phyloP scores from a whole-genome alignment of 1,284 basidiomycete genomes.

The Leccinum pseudoinsigne region DNA sequence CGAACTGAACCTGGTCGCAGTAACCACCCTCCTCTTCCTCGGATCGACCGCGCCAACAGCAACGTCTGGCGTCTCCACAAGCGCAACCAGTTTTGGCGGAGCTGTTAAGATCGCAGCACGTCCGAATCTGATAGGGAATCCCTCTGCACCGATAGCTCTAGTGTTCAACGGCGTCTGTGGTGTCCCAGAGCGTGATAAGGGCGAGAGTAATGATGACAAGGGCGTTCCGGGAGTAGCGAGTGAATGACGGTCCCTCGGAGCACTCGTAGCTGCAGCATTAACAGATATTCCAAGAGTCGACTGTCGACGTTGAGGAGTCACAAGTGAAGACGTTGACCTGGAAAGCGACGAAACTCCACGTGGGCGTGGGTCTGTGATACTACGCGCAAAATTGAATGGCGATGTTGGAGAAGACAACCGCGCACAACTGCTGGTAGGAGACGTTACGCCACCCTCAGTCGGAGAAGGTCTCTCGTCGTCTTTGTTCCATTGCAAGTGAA shows the following conservation, averaged over 20 bases:
- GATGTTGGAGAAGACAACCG: slow-evolving; percentile 31
- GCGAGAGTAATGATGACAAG: slow-evolving; percentile 37
- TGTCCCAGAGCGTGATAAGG: slow-evolving; percentile 42
- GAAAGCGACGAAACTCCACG: slow-evolving; percentile 47
- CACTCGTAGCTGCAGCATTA: slow-evolving; percentile 8
- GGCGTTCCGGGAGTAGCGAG: slow-evolving; percentile 48
- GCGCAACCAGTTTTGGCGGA: slow-evolving; percentile 74
- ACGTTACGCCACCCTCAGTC: slow-evolving; percentile 19
- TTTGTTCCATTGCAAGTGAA: slow-evolving; percentile 89
- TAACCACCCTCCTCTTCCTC: slow-evolving; percentile 77
- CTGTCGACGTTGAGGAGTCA: slow-evolving; percentile 43
- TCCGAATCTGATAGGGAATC: slow-evolving; percentile 54
- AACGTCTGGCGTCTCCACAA: slow-evolving; percentile 82
- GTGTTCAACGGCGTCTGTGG: slow-evolving; percentile 34
- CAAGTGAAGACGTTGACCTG: slow-evolving; percentile 48
- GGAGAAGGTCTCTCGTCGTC: slow-evolving; percentile 38
- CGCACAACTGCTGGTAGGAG: slow-evolving; percentile 20
- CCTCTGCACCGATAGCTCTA: slow-evolving; percentile 29
- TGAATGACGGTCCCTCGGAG: slow-evolving; percentile 24
- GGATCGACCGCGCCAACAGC: slow-evolving; percentile 82
- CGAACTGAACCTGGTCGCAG: slow-evolving; percentile 83
- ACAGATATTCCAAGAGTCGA: slow-evolving; percentile 41
- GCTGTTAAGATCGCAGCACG: slow-evolving; percentile 74
- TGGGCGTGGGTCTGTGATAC: slow-evolving; percentile 31
- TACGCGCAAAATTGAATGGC: slow-evolving; percentile 23